phyloP scores from a whole-genome alignment of 805 yeast species.

The Schwanniomyces occidentalis region DNA sequence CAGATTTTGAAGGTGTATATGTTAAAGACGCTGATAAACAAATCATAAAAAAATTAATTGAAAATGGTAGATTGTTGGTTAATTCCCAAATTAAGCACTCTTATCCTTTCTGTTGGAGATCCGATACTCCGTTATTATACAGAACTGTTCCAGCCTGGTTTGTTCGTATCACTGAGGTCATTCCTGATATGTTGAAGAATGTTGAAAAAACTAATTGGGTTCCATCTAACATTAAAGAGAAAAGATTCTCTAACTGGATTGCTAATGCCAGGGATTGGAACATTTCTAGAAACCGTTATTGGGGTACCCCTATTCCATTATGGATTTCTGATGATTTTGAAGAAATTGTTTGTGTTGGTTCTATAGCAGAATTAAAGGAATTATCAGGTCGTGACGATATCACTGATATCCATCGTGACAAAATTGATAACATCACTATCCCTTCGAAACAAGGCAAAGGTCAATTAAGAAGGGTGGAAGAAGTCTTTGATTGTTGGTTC shows the following conservation, averaged over 20 bases:
- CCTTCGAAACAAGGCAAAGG: conserved; percentile 93
- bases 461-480: conserved; percentile 83
- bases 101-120: conserved; percentile 99
- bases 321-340: conserved; percentile 95
- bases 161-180: conserved; percentile 80
- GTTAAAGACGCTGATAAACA: conserved; percentile 95
- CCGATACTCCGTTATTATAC: conserved; percentile 95
- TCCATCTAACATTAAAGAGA: conserved; percentile 85
- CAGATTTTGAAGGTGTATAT: conserved; percentile 76
- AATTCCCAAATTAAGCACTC: conserved; percentile 89
- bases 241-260: conserved; percentile 97
- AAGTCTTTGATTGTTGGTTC: conserved; percentile 99
- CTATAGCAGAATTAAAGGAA: conserved; percentile 80
- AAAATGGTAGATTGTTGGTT: conserved; percentile 69
- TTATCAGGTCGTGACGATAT: conserved; percentile 80
- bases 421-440: conserved; percentile 86
- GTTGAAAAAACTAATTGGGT: conserved; percentile 93
- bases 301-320: conserved; percentile 99
- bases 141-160: conserved; percentile 99
- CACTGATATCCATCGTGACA: conserved; percentile 92
- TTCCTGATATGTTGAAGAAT: conserved; percentile 86
- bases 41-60: conserved; percentile 83
- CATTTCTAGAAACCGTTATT: conserved; percentile 94
- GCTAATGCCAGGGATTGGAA: conserved; percentile 99
- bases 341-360: conserved; percentile 92